Evolutionary conservation across 2,329 filamentous ascomycete species (phyloP).

Genomic region (Neopestalotiopsis clavispora): DNA sequence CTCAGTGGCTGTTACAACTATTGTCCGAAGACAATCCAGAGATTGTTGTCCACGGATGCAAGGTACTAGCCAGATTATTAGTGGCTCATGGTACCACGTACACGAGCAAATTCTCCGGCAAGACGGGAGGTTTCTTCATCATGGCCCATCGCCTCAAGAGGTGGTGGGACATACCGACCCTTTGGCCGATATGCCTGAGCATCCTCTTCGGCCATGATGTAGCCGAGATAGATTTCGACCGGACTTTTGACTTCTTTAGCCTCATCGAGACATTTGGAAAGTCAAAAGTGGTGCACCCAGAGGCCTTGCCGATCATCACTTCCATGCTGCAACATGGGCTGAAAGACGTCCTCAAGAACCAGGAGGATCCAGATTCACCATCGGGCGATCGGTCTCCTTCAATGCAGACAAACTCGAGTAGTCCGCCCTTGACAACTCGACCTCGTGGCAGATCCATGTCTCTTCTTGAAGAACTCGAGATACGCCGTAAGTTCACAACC

Average conservation of each 20-base stretch:
- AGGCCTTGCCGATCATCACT: constrained; percentile 79
- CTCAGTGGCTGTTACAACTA: constrained; percentile 87
- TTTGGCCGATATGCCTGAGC: constrained; percentile 89
- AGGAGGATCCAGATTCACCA: constrained; percentile 64
- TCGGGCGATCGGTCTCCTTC: constrained; percentile 29
- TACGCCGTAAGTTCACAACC: constrained; percentile 49
- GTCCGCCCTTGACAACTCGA: constrained; percentile 34
- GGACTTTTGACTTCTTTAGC: constrained; percentile 74
- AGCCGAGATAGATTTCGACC: constrained; percentile 73
- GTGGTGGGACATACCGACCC: constrained; percentile 84
- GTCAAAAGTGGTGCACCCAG: constrained; percentile 73
- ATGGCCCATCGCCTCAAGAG: constrained; percentile 81
- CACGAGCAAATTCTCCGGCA: constrained; percentile 80
- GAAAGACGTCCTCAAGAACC: constrained; percentile 68
- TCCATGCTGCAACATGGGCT: constrained; percentile 88
- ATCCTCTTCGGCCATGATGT: constrained; percentile 88
- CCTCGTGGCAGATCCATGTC: constrained; percentile 68
- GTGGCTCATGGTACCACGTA: constrained; percentile 83
- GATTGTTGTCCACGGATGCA: constrained; percentile 79
- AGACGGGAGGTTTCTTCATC: constrained; percentile 86
- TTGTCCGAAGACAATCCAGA: constrained; percentile 85
- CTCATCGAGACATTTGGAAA: constrained; percentile 76
- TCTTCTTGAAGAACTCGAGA: constrained; percentile 63
- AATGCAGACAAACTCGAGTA: constrained; percentile 26
- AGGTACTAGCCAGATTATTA: constrained; percentile 82